Evolutionary conservation across 2,329 filamentous ascomycete species (phyloP).

Genomic region (Aphanocladium album): DNA sequence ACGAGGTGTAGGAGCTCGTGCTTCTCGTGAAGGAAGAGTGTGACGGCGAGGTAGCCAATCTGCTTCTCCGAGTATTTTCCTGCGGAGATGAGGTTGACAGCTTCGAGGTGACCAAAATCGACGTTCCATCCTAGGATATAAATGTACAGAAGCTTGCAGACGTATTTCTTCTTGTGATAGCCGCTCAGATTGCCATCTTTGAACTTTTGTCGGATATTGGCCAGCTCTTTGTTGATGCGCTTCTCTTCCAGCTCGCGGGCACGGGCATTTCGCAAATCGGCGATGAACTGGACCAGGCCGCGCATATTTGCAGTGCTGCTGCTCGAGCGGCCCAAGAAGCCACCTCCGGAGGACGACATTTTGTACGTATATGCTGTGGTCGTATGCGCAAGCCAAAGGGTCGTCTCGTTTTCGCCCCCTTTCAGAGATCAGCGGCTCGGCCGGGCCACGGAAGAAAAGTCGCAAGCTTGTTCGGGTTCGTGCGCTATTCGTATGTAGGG

Average conservation of each 20-base stretch:
- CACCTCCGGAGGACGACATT: constrained; percentile 54
- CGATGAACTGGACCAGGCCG: constrained; percentile 96
- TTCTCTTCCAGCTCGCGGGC: constrained; percentile 97
- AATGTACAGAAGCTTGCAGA: constrained; percentile 99
- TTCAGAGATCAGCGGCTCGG: not conserved
- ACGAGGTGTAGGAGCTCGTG: constrained; percentile 95
- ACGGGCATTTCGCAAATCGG: constrained; percentile 88
- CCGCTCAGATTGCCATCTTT: constrained; percentile 91
- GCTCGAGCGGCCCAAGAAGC: constrained; percentile 62
- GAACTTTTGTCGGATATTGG: constrained; percentile 97
- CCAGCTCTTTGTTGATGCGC: constrained; percentile 98
- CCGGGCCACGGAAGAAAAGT: not conserved
- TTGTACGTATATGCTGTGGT: constrained; percentile 17
- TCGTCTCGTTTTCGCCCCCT: not conserved
- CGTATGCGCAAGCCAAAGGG: not conserved
- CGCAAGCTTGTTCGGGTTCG: not conserved
- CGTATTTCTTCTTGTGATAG: constrained; percentile 99
- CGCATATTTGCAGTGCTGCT: constrained; percentile 65
- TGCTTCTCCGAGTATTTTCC: constrained; percentile 99
- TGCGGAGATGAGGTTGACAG: constrained; percentile 94
- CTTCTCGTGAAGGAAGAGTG: constrained; percentile 92
- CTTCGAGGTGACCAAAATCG: constrained; percentile 97
- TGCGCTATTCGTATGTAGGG: not conserved
- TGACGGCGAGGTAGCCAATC: constrained; percentile 97
- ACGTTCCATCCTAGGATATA: constrained; percentile 99